phyloP scores from a whole-genome alignment of 2,329 filamentous ascomycete species.

The Colletotrichum sp. region DNA sequence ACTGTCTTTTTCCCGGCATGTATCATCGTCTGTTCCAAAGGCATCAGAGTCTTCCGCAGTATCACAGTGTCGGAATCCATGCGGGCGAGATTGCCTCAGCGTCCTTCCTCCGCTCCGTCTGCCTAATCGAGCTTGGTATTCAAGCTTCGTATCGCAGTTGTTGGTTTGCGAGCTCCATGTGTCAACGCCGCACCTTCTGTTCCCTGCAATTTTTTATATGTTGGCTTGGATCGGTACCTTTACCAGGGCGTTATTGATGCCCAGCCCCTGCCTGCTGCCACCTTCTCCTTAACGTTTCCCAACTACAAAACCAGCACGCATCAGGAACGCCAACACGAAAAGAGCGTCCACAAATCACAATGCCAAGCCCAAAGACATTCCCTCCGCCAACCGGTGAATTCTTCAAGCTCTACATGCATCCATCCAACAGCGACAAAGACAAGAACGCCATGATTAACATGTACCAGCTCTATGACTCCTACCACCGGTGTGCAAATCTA shows the following conservation, averaged over 20 bases:
- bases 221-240: too few species aligned
- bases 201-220: too few species aligned
- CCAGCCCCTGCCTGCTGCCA: too few species aligned
- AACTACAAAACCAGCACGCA: neutral
- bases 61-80: neutral
- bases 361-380: neutral
- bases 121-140: neutral
- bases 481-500: neutral
- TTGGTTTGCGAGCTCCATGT: neutral
- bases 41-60: neutral
- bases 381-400: neutral
- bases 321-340: neutral
- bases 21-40: neutral
- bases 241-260: too few species aligned
- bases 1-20: too few species aligned
- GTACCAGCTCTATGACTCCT: neutral
- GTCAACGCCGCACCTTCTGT: neutral
- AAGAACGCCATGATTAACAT: neutral
- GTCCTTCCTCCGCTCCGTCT: neutral
- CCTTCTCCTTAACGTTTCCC: too few species aligned
- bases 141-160: fast-evolving
- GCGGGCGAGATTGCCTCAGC: neutral
- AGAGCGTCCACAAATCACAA: too few species aligned
- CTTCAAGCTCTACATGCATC: neutral
- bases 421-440: neutral